Evolutionary conservation across 2,329 filamentous ascomycete species (phyloP), one percentile per base, ranked within the genome.

Genomic region (Fusarium torulosum): DNA sequence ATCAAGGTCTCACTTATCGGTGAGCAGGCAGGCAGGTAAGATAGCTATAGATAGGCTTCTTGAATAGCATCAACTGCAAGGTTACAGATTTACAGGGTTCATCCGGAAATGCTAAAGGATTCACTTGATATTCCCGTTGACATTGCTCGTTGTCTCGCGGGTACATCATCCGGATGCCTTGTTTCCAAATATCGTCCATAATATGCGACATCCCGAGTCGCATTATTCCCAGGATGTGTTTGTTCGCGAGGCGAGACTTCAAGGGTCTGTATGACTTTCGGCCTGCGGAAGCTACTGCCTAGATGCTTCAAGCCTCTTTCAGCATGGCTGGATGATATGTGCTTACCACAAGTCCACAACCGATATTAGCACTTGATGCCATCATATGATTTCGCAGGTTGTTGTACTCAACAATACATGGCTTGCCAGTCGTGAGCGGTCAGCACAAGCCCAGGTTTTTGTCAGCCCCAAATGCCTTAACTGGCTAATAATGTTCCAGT

Each of bases 221-320:
- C 23, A 63, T 66, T 63, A 38, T 50, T 49, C 29, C 55, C 27
- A 25, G 43, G 44, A 50, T 66, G 25, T 35, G 59, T 21, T 38
- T 53, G 44, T 44, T 52, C 23, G 7, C 25, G n/a, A 40, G 41
- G 50, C 29, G 27, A 52, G 50, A 17, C 19, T 23, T 14, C 37
- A 64, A 64, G 53, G 59, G 42, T 42, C 31, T 46, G 50, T 20
- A 40, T 27, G 21, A 41, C 23, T 31, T 43, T 43, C 41, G 21
- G 21, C 44, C 37, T 47, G 53, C 59, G 61, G 63, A 58, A 63
- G 64, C 61, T 61, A 53, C 44, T 49, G 54, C 25, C 37, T 59
- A 31, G 42, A 47, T 51, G 35, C 42, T 37, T 43, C 52, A 21
- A 33, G 33, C 27, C 29, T 46, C 27, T 49, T 49, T 42, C 50